Base-by-base conservation (phyloP, 768 basidiomycete genomes). In the Paxillus involutus region DNA sequence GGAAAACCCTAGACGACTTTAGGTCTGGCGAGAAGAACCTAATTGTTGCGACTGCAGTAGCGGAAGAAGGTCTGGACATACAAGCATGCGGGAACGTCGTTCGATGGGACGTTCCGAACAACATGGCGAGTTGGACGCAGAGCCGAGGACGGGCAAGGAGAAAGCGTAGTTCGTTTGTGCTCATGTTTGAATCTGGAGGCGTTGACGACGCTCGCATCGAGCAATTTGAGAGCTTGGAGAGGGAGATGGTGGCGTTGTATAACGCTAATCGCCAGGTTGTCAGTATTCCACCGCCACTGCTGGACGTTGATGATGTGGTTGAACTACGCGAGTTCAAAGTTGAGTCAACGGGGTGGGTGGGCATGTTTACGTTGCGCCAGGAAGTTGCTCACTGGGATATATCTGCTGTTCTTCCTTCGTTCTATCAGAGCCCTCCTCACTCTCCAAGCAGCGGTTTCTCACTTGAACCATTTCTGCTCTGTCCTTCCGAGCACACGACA, bases 51-150 rank as follows among this genome's bases (percentile, higher is more conserved):
- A 91, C 91, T 0, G 74, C 86, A 1, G 90, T 94, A 2, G 91
- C 91, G 0, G 92, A 94, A 63, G 92, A 94, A 66, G 92, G 91
- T 0, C 77, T 94, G 32, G 91, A 94, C 60, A 90, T 88, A 43
- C 88, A 84, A 63, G 86, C 86, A 4, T 94, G 91, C 64, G 85
- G 89, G 9, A 84, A 84, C 50, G 90, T 94, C 54, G 82, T 93
- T 47, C 83, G 91, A 16, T 94, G 91, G 80, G 89, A 94, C 60
- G 73, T 89, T 0, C 72, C 73, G 19, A 92, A 91, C 63, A 70
- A 70, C 44, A 90, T 91, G 82, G 86, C 81, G 17, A 87, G 88
- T 47, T 94, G 91, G 86, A 81, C 84, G 1, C 92, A 94, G 68
- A 91, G 89, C 59, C 75, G 91, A 39, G 92, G 92, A 1, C 75